Base-by-base conservation (phyloP, 805 yeast genomes). In the Candida suzukii region DNA sequence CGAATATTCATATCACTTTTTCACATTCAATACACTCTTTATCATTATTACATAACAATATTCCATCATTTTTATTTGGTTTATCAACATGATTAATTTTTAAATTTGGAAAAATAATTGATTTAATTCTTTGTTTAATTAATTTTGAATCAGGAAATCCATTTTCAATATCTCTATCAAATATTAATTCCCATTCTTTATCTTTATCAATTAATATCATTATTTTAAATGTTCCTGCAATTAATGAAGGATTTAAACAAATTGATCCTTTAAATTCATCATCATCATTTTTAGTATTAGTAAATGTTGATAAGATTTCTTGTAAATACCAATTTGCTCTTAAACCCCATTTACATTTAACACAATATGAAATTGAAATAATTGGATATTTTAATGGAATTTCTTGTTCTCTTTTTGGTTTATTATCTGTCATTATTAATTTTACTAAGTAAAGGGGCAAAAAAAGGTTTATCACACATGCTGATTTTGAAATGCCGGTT, bases 121-220 rank as follows among this genome's bases (percentile, higher is more conserved):
- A 75, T 46, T 93, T 61, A 5, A 88, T 75, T 39, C 73, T 65
- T 44, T 79, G 80, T 60, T 88, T 88, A 47, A 88, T 62, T 14
- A 77, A 72, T 56, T 88, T 88, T 16, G 91, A 77, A 57, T 88
- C 96, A 0, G 96, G 96, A 57, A 88, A 88, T 27, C 96, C 95
- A 28, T 77, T 85, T 39, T 76, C 63, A 13, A 46, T 47, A 16
- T 61, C 67, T n/a, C 88, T 63, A 49, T 81, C 86, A 87, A 87
- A 81, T 5, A 81, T 45, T 1, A 61, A 59, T 17, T 58, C 59
- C 44, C 60, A 56, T 6, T 10, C 5, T 9, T 34, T 18, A 9
- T 33, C 19, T 14, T n/a, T n/a, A n/a, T n/a, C n/a, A n/a, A n/a
- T n/a, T 46, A 70, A 68, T 43, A 80, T 70, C 17, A 67, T 64